Conservation (phyloP, 805 yeast genomes). For the Peterozyma toletana region DNA sequence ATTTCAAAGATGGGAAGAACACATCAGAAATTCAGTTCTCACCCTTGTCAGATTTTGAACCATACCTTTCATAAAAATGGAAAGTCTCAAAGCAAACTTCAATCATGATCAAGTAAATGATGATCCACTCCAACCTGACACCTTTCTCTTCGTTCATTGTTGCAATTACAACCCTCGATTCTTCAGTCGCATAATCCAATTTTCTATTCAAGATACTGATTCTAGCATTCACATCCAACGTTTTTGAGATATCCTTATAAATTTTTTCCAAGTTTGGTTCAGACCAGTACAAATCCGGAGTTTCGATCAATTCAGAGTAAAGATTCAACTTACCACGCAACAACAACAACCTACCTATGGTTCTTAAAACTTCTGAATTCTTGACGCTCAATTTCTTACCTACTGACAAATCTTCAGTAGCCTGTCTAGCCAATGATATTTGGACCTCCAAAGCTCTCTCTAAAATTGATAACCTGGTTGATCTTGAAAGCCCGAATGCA, state of each 20-base stretch:
- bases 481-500: conserved; percentile 79
- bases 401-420: conserved; percentile 58
- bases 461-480: conserved; percentile 76
- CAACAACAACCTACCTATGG: conserved; percentile 70
- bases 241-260: conserved; percentile 62
- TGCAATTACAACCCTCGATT: conserved; percentile 68
- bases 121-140: conserved; percentile 80
- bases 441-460: conserved; percentile 69
- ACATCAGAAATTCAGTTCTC: not conserved
- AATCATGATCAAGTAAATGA: conserved; percentile 72
- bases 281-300: conserved; percentile 91
- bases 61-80: conserved; percentile 59
- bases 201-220: conserved; percentile 76
- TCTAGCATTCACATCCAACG: conserved; percentile 70
- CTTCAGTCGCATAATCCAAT: conserved; percentile 86
- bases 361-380: conserved; percentile 54
- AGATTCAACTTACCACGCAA: conserved; percentile 78
- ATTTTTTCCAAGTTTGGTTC: conserved; percentile 79
- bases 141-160: conserved; percentile 73
- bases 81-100: conserved; percentile 79
- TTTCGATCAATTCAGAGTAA: conserved; percentile 83
- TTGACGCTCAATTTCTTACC: conserved; percentile 48
- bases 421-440: conserved; percentile 51
- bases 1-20: no score
- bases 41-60: not conserved